Percentiles rank a stretch among this genome's conserved stretches.
These are phyloP conservation scores for Gossypium sturtianum DNA, from an alignment of 345 rosid species.

Conservation along the genomic window DNA sequence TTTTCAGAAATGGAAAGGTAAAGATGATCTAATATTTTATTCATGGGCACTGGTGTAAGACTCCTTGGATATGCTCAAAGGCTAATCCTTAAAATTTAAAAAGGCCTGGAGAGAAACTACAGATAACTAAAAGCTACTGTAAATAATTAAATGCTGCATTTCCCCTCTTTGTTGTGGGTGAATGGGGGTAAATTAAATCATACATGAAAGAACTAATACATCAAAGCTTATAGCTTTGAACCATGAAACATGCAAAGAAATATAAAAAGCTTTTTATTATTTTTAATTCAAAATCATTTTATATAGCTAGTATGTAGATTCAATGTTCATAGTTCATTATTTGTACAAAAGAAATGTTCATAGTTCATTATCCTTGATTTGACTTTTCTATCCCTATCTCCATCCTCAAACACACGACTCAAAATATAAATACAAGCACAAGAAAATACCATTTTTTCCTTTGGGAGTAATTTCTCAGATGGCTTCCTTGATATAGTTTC, in stretches of 20 bases:
- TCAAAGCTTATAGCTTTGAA: not conserved
- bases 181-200: not conserved
- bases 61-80: not conserved
- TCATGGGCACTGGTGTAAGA: not conserved
- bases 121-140: not conserved
- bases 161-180: not conserved
- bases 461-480: conserved; percentile 21
- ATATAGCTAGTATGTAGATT: not conserved
- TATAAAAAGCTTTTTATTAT: not conserved
- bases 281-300: not conserved
- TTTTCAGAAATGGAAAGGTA: not conserved
- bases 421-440: not conserved
- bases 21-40: not conserved
- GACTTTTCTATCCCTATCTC: not conserved
- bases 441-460: conserved; percentile 13
- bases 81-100: not conserved
- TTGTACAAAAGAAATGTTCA: not conserved
- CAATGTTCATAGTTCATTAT: not conserved
- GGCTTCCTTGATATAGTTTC: conserved; percentile 46
- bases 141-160: not conserved
- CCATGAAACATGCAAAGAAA: not conserved
- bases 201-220: not conserved
- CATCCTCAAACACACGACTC: conserved; percentile 1
- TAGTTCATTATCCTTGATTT: not conserved
- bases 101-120: not conserved